Evolutionary conservation across 768 basidiomycete species (phyloP).

Genomic region (Termitomyces sp.): DNA sequence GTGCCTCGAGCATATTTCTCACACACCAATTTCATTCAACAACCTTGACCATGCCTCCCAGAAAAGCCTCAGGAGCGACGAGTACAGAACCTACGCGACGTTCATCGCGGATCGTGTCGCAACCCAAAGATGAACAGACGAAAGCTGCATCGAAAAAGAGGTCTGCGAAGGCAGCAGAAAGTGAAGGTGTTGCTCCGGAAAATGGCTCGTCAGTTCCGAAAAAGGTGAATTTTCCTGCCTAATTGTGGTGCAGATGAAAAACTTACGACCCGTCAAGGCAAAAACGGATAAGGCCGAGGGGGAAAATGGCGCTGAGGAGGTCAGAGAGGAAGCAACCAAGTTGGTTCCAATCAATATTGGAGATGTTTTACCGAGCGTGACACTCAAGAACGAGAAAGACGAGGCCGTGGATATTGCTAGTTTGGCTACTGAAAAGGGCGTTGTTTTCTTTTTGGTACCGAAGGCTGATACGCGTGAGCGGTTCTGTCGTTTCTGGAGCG

Average conservation of each 20-base stretch:
- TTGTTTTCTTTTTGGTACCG: conserved; percentile 80
- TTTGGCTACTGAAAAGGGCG: conserved; percentile 66
- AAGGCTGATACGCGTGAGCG: conserved; percentile 81
- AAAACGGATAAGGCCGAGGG: conserved; percentile 28
- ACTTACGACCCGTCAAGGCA: conserved; percentile 19
- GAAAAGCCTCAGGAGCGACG: conserved; percentile 29
- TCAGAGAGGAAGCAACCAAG: conserved; percentile 19
- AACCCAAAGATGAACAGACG: conserved; percentile 33
- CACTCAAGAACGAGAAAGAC: conserved; percentile 81
- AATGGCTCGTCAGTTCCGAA: conserved; percentile 33
- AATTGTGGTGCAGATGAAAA: neutral
- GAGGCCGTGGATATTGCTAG: conserved; percentile 69
- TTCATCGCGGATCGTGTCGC: conserved; percentile 53
- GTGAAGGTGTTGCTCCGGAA: conserved; percentile 28
- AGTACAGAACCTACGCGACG: conserved; percentile 44
- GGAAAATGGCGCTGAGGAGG: conserved; percentile 15
- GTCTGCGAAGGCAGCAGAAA: conserved; percentile 32
- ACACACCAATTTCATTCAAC: conserved; percentile 12
- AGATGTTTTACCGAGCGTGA: conserved; percentile 67
- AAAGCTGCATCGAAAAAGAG: conserved; percentile 36
- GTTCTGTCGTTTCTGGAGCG: neutral
- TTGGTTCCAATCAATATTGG: conserved; percentile 60
- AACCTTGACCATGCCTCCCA: conserved; percentile 28
- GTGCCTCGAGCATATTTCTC: conserved; percentile 5
- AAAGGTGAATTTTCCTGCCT: conserved; percentile 29